A percentile compares a stretch with the other conserved stretches of the same genome.
phyloP scores from a whole-genome alignment of 1,284 basidiomycete species.

The Rhodotorula mucilaginosa region DNA sequence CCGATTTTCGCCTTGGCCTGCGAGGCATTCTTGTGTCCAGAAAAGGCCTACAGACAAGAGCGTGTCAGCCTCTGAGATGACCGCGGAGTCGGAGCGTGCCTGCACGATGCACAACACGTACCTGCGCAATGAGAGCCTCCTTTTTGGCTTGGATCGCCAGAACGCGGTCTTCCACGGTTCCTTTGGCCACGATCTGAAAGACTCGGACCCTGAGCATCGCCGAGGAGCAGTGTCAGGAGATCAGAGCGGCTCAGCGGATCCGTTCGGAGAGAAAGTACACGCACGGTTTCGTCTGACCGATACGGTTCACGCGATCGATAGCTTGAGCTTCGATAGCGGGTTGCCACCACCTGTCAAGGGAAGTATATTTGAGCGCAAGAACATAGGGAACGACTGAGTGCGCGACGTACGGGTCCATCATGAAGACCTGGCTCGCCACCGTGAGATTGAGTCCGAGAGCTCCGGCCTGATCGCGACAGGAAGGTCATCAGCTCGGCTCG shows the following conservation, averaged over 20 bases:
- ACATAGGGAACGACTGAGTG: too few relatives aligned
- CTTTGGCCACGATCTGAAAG: constrained; percentile 45
- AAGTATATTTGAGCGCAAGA: neutral
- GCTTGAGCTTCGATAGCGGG: constrained; percentile 44
- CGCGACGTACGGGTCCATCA: constrained; percentile 39
- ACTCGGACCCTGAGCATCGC: constrained; percentile 32
- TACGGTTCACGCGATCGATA: constrained; percentile 47
- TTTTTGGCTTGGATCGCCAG: constrained; percentile 45
- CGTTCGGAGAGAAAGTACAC: neutral
- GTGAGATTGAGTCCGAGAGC: constrained; percentile 39
- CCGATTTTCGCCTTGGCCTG: constrained; percentile 30
- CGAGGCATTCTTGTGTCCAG: constrained; percentile 31
- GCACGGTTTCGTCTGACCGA: constrained; percentile 44
- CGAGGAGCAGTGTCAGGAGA: neutral
- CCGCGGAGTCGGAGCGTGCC: too few relatives aligned
- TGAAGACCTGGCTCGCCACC: constrained; percentile 36
- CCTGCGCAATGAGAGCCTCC: constrained; percentile 42
- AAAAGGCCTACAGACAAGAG: constrained; percentile 27
- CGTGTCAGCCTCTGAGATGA: too few relatives aligned
- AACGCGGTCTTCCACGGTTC: constrained; percentile 46
- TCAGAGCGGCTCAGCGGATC: too few relatives aligned
- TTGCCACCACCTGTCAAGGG: constrained; percentile 38
- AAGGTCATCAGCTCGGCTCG: neutral
- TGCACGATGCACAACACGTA: constrained; percentile 1
- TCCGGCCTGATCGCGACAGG: constrained; percentile 16